Percentiles rank a stretch among this genome's conserved stretches.
phyloP scores from a whole-genome alignment of 805 yeast species.

The Cyberlindnera americana region DNA sequence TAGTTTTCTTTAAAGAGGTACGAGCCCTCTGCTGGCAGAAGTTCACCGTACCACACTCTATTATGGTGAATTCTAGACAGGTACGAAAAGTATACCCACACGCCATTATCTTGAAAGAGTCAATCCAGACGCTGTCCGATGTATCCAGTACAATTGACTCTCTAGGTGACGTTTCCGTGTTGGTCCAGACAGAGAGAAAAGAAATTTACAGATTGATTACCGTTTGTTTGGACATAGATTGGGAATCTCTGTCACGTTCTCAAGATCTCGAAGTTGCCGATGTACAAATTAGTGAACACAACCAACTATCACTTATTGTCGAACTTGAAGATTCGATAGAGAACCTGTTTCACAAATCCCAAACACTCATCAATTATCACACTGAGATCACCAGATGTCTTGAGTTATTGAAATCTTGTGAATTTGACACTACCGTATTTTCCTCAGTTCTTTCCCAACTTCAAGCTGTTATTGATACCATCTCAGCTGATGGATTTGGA shows the following conservation, averaged over 20 bases:
- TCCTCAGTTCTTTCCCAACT: conserved; percentile 22
- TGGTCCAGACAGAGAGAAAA: conserved; percentile 36
- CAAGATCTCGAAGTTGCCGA: conserved; percentile 41
- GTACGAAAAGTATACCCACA: conserved; percentile 53
- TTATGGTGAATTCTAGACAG: conserved; percentile 45
- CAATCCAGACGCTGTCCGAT: conserved; percentile 39
- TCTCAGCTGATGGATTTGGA: conserved; percentile 36
- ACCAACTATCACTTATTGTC: conserved; percentile 28
- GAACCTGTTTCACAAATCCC: conserved; percentile 30
- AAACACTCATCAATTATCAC: conserved; percentile 30
- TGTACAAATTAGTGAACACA: conserved; percentile 29
- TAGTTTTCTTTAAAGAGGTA: conserved; percentile 50
- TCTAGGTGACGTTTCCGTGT: conserved; percentile 38
- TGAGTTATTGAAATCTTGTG: conserved; percentile 27
- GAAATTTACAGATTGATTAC: conserved; percentile 33
- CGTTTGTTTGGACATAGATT: conserved; percentile 38
- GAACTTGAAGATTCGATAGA: conserved; percentile 32
- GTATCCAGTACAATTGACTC: conserved; percentile 30
- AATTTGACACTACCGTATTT: conserved; percentile 24
- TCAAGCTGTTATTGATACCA: conserved; percentile 34
- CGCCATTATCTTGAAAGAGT: conserved; percentile 51
- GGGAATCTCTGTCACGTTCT: conserved; percentile 52
- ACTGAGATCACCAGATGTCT: conserved; percentile 22
- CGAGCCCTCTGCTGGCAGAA: conserved; percentile 46
- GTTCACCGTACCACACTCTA: conserved; percentile 52